A percentile compares a stretch with the other conserved stretches of the same genome.
Evolutionary conservation across 805 yeast species (phyloP).

Genomic region (Candida jianshihensis): DNA sequence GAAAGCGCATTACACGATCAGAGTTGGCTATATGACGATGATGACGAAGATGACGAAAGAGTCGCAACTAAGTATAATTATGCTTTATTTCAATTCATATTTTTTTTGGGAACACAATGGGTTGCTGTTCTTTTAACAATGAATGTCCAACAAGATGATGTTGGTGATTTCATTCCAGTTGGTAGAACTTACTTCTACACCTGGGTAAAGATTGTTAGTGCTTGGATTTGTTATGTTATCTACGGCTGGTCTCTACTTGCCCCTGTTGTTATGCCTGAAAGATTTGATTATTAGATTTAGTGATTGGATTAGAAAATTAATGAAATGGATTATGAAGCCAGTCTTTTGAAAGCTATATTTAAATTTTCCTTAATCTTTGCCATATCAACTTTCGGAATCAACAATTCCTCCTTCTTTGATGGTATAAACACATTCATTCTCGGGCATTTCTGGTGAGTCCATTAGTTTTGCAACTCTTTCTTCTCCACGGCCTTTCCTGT

Average conservation of each 20-base stretch:
- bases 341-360: no score
- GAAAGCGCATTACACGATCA: constrained; percentile 81
- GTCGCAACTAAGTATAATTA: constrained; percentile 73
- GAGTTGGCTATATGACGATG: constrained; percentile 44
- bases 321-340: background rate
- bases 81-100: constrained; percentile 81
- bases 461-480: constrained; percentile 75
- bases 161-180: constrained; percentile 90
- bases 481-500: constrained; percentile 69
- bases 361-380: no score
- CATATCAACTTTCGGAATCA: constrained; percentile 31
- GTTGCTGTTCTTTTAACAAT: constrained; percentile 89
- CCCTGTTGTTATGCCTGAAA: constrained; percentile 84
- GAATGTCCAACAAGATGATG: constrained; percentile 77
- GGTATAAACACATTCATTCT: constrained; percentile 68
- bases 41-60: constrained; percentile 51
- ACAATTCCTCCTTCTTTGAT: constrained; percentile 64
- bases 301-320: no score
- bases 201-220: constrained; percentile 87
- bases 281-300: constrained; percentile 42
- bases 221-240: constrained; percentile 84
- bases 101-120: constrained; percentile 94
- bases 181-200: constrained; percentile 94
- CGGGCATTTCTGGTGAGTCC: constrained; percentile 81
- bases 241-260: constrained; percentile 91